Evolutionary conservation across 192 early-diverging fungal genomes (phyloP).

Genomic region (Mortierella hygrophila): DNA sequence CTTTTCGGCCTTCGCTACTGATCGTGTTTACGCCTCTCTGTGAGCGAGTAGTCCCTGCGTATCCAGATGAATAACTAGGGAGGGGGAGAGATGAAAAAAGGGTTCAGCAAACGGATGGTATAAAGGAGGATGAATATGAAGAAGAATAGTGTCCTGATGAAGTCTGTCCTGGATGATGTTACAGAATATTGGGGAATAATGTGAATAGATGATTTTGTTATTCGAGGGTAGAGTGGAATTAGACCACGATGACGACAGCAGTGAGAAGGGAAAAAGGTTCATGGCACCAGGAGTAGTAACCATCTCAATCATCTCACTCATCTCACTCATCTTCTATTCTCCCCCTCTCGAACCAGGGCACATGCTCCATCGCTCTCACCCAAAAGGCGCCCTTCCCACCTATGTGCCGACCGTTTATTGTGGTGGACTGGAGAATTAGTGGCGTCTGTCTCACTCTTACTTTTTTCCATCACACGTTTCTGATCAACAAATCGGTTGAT

Average conservation of each 20-base stretch:
- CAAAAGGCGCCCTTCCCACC: too few species aligned
- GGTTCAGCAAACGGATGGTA: not conserved
- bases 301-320: not conserved
- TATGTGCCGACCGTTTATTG: too few species aligned
- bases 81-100: not conserved
- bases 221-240: not conserved
- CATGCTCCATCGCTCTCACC: not conserved
- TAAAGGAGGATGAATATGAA: not conserved
- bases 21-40: not conserved
- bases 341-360: not conserved
- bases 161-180: not conserved
- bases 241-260: not conserved
- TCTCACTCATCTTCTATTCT: not conserved
- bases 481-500: not conserved
- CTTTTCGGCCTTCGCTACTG: not conserved
- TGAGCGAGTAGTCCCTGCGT: not conserved
- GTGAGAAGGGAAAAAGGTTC: not conserved
- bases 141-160: not conserved
- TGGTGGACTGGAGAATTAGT: not conserved
- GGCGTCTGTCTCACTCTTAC: not conserved
- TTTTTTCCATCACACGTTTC: not conserved
- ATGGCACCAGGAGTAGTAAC: not conserved
- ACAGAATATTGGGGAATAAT: not conserved
- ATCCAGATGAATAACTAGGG: not conserved
- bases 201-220: not conserved